Conservation (phyloP, 2,329 filamentous ascomycete species). For the Helminthosporium solani region DNA sequence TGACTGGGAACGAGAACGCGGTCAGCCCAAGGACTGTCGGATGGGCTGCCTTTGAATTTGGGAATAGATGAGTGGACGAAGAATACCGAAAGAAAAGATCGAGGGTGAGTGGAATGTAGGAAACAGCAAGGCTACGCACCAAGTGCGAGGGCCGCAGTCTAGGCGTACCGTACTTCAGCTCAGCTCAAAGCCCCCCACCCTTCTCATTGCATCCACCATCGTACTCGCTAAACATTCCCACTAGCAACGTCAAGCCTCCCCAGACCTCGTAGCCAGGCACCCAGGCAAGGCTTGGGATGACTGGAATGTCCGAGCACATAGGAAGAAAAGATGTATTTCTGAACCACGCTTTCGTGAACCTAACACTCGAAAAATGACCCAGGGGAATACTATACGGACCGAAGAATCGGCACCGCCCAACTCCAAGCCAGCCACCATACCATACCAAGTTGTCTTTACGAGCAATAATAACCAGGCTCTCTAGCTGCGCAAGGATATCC, state of each 20-base stretch:
- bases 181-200: slow-evolving; percentile 6
- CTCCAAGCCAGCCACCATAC: neutral
- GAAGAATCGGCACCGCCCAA: neutral
- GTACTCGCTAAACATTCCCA: slow-evolving; percentile 17
- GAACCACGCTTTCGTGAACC: neutral
- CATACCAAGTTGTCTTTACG: neutral
- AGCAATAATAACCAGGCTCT: neutral
- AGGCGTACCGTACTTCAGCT: slow-evolving; percentile 3
- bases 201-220: slow-evolving; percentile 10
- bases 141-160: neutral
- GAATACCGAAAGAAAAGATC: neutral
- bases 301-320: too few species aligned
- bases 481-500: neutral
- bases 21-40: too few species aligned
- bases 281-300: too few species aligned
- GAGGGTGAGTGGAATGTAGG: slow-evolving; percentile 1
- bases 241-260: too few species aligned
- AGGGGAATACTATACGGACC: neutral
- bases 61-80: too few species aligned
- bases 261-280: neutral
- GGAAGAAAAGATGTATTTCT: neutral
- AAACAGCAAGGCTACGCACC: neutral
- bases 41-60: too few species aligned
- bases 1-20: neutral
- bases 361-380: neutral